Evolutionary conservation across 805 yeast genomes (phyloP).

Genomic region (Grigorovia yakushimaensis): DNA sequence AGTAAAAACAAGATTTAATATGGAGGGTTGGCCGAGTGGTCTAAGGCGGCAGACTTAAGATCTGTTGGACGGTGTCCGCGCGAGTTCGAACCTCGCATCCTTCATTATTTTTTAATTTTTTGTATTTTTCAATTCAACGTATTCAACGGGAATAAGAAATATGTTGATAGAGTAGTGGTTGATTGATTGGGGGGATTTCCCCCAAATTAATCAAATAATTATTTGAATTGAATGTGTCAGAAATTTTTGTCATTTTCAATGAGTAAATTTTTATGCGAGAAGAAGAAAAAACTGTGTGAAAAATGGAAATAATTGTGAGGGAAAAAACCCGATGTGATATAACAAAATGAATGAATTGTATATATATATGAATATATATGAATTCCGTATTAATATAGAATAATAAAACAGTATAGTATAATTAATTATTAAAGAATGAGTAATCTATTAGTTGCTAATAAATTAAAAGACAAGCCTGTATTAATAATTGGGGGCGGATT

Average conservation of each 20-base stretch:
- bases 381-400: too few species aligned
- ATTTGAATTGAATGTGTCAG: too few species aligned
- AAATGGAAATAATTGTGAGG: too few species aligned
- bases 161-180: too few species aligned
- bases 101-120: neutral
- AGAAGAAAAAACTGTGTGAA: too few species aligned
- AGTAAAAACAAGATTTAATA: too few species aligned
- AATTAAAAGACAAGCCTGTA: slow-evolving; percentile 17
- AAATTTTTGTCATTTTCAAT: too few species aligned
- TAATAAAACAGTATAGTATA: too few species aligned
- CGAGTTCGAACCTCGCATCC: neutral
- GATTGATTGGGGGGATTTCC: too few species aligned
- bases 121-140: neutral
- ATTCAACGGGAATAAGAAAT: neutral
- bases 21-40: neutral
- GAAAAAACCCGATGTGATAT: too few species aligned
- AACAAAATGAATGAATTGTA: neutral
- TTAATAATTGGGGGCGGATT: slow-evolving; percentile 30
- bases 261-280: too few species aligned
- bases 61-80: neutral
- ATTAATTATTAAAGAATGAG: slow-evolving; percentile 3
- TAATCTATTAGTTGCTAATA: slow-evolving; percentile 25
- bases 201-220: too few species aligned
- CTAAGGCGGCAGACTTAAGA: neutral
- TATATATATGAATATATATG: neutral